Evolutionary conservation across 495 filamentous ascomycete species (phyloP).

Genomic region (Talaromyces borbonicus): DNA sequence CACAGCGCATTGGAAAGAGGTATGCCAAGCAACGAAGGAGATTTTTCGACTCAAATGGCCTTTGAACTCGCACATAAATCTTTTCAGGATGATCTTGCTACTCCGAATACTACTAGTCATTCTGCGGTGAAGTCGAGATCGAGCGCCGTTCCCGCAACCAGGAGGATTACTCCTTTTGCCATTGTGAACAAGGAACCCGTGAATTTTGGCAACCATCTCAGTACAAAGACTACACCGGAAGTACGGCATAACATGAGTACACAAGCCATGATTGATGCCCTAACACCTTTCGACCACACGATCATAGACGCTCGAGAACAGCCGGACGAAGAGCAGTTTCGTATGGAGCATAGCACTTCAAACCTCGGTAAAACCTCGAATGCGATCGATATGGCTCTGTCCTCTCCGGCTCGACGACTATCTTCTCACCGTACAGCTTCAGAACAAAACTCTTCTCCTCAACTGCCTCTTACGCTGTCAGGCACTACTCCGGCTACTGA

Average conservation of each 20-base stretch:
- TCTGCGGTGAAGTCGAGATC: not conserved
- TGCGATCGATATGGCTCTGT: too few relatives aligned
- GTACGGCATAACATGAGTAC: constrained; percentile 28
- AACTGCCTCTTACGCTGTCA: constrained; percentile 23
- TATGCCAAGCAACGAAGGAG: constrained; percentile 21
- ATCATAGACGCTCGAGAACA: constrained; percentile 29
- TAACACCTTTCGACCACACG: constrained; percentile 35
- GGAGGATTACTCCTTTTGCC: constrained; percentile 29
- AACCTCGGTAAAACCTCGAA: too few relatives aligned
- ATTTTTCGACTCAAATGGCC: constrained; percentile 42
- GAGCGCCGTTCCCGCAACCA: constrained; percentile 11
- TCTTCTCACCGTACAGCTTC: too few relatives aligned
- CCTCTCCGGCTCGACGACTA: too few relatives aligned
- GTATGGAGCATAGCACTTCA: too few relatives aligned
- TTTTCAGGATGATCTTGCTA: constrained; percentile 37
- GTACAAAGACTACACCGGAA: constrained; percentile 7
- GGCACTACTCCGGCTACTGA: constrained; percentile 25
- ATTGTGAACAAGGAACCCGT: constrained; percentile 12
- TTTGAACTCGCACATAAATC: constrained; percentile 36
- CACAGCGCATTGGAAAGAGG: constrained; percentile 11
- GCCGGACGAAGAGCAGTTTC: constrained; percentile 1
- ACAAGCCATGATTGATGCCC: constrained; percentile 40
- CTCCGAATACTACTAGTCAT: constrained; percentile 14
- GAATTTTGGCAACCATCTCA: constrained; percentile 9
- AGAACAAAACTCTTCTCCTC: constrained; percentile 8